These are phyloP conservation scores for Coleophoma eucalyptorum DNA, from an alignment of 2,329 filamentous ascomycete genomes.

Conservation along the genomic window DNA sequence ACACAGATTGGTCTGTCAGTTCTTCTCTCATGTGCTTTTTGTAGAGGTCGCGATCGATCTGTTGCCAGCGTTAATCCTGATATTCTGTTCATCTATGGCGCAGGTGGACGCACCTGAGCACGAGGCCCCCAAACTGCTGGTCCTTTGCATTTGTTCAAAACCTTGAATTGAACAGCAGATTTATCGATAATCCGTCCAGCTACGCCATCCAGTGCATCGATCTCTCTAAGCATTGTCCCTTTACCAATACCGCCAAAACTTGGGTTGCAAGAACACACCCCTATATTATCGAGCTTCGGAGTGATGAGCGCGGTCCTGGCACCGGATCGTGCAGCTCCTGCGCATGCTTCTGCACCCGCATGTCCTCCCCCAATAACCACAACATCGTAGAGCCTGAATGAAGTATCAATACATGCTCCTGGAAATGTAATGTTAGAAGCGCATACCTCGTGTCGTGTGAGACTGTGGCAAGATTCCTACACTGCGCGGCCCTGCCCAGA, in stretches of 20 bases:
- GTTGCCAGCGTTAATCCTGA: slow-evolving; percentile 27
- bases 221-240: slow-evolving; percentile 90
- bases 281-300: slow-evolving; percentile 82
- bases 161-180: slow-evolving; percentile 88
- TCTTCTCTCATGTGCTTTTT: slow-evolving; percentile 88
- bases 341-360: slow-evolving; percentile 89
- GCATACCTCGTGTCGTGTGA: slow-evolving; percentile 12
- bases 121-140: slow-evolving; percentile 80
- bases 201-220: slow-evolving; percentile 90
- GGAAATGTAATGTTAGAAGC: not conserved
- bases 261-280: slow-evolving; percentile 94
- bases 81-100: not conserved
- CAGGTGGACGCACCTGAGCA: not conserved
- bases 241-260: slow-evolving; percentile 99
- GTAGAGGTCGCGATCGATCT: slow-evolving; percentile 90
- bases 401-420: not conserved
- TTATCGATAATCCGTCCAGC: slow-evolving; percentile 88
- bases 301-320: slow-evolving; percentile 88
- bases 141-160: slow-evolving; percentile 85
- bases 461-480: slow-evolving; percentile 17
- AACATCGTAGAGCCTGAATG: slow-evolving; percentile 65
- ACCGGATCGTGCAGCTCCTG: slow-evolving; percentile 83
- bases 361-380: slow-evolving; percentile 95
- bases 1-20: slow-evolving; percentile 53
- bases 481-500: slow-evolving; percentile 3